Evolutionary conservation across 352 stramenopile species (phyloP).

Genomic region (Phytophthora gonapodyides): DNA sequence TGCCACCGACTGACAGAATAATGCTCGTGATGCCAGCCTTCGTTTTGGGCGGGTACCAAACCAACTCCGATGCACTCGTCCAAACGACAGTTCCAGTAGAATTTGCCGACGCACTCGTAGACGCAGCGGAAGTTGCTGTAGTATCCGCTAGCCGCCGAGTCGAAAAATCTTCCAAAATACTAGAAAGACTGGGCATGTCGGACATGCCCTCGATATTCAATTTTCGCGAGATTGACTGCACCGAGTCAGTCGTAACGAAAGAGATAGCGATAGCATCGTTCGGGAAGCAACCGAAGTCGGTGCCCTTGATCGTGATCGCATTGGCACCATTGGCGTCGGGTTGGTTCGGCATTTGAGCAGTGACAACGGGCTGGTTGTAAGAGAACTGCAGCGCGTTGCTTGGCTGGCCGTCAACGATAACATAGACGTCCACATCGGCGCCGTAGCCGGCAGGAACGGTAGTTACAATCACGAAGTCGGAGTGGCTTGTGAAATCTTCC

Average conservation of each 20-base stretch:
- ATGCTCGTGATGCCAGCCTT: constrained; percentile 59
- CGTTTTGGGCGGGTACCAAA: constrained; percentile 66
- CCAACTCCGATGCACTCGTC: constrained; percentile 51
- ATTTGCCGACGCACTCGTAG: constrained; percentile 20
- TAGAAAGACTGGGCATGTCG: constrained; percentile 1
- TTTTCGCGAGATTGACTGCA: constrained; percentile 27
- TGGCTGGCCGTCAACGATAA: constrained; percentile 53
- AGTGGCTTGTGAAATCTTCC: constrained; percentile 49
- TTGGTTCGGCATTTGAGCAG: constrained; percentile 67
- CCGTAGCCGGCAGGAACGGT: constrained; percentile 56
- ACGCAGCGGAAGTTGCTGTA: constrained; percentile 3
- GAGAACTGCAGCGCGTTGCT: constrained; percentile 59
- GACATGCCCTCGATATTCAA: constrained; percentile 2
- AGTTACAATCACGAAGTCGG: constrained; percentile 54
- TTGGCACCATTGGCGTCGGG: constrained; percentile 64
- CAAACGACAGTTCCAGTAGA: constrained; percentile 46
- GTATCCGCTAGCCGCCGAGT: constrained; percentile 10
- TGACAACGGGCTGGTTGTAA: constrained; percentile 65
- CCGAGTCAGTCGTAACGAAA: constrained; percentile 30
- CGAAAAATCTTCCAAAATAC: constrained; percentile 6
- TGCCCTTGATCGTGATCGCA: constrained; percentile 63
- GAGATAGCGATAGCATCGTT: constrained; percentile 59
- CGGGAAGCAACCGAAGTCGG: constrained; percentile 70
- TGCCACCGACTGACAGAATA: constrained; percentile 59
- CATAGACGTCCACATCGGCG: constrained; percentile 40